Conservation (phyloP, 2,329 filamentous ascomycete species). For the Fusarium sp. region DNA sequence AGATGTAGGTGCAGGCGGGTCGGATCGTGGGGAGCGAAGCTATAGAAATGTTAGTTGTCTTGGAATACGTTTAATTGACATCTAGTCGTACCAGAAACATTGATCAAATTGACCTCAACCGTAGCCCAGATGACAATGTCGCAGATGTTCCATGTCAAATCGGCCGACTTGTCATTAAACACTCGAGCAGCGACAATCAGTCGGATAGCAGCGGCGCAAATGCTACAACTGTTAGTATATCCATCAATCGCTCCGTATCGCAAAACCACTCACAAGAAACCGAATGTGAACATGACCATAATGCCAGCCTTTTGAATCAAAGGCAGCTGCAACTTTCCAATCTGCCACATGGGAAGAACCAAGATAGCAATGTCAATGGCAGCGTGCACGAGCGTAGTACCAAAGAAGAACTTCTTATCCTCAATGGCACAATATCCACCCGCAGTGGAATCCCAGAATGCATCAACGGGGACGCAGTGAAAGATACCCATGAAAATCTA, state of each 20-base stretch:
- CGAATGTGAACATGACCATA: conserved; percentile 46
- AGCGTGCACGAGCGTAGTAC: conserved; percentile 46
- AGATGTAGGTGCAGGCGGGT: conserved; percentile 37
- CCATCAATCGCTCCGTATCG: accelerated
- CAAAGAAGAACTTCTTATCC: conserved; percentile 49
- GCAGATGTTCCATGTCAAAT: conserved; percentile 40
- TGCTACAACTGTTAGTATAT: not conserved
- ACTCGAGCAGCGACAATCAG: conserved; percentile 34
- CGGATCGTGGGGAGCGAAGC: conserved; percentile 42
- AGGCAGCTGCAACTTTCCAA: conserved; percentile 45
- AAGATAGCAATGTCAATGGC: conserved; percentile 48
- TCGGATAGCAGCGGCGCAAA: conserved; percentile 36
- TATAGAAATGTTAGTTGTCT: not conserved
- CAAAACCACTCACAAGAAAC: conserved; percentile 41
- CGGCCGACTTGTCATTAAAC: conserved; percentile 21
- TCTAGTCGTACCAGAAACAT: conserved; percentile 27
- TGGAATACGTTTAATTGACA: accelerated
- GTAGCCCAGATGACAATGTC: conserved; percentile 43
- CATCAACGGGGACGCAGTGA: conserved; percentile 32
- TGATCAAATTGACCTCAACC: conserved; percentile 42
- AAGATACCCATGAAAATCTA: conserved; percentile 35
- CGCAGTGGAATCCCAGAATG: conserved; percentile 26
- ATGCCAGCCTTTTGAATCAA: conserved; percentile 44
- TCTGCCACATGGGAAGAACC: conserved; percentile 46
- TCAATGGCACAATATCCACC: conserved; percentile 31